Percentiles rank a stretch among this genome's conserved stretches.
Conservation (phyloP, 495 filamentous ascomycete genomes). For the Aspergillus haitiensis region DNA sequence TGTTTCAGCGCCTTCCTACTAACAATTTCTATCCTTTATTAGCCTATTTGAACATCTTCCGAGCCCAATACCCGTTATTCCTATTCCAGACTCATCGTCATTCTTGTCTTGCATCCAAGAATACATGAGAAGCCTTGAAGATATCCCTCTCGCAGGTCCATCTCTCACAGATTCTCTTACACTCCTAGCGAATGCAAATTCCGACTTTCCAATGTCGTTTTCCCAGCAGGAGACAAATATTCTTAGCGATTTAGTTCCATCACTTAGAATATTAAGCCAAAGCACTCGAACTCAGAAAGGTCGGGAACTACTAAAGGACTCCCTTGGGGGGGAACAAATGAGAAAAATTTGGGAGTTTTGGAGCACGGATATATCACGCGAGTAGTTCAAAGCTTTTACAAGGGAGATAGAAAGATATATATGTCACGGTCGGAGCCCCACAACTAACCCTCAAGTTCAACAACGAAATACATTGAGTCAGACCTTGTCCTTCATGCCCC, state of each 20-base stretch:
- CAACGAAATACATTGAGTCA: too few relatives aligned
- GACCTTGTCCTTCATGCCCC: too few relatives aligned
- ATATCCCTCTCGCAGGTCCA: slow-evolving; percentile 22
- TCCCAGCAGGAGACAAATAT: slow-evolving; percentile 46
- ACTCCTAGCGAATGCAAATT: slow-evolving; percentile 51
- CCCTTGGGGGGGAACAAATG: slow-evolving; percentile 34
- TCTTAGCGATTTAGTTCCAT: slow-evolving; percentile 50
- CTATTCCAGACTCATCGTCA: slow-evolving; percentile 28
- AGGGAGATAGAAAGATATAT: too few relatives aligned
- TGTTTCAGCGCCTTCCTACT: background rate
- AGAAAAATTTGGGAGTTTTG: slow-evolving; percentile 48
- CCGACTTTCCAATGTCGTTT: slow-evolving; percentile 27
- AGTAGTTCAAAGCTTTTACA: too few relatives aligned
- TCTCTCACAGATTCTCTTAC: slow-evolving; percentile 19
- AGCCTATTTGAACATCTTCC: slow-evolving; percentile 27
- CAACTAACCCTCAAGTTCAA: too few relatives aligned
- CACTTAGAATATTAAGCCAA: slow-evolving; percentile 48
- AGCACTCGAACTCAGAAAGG: slow-evolving; percentile 36
- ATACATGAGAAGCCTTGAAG: slow-evolving; percentile 26
- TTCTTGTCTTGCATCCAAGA: slow-evolving; percentile 31
- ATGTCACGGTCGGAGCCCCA: too few relatives aligned
- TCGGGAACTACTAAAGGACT: slow-evolving; percentile 34
- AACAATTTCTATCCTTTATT: background rate
- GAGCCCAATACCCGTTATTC: slow-evolving; percentile 32
- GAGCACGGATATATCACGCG: slow-evolving; percentile 37